Evolutionary conservation across 768 basidiomycete species (phyloP), one percentile per base, ranked within the genome.

Genomic region (Macrolepiota dolichaula): DNA sequence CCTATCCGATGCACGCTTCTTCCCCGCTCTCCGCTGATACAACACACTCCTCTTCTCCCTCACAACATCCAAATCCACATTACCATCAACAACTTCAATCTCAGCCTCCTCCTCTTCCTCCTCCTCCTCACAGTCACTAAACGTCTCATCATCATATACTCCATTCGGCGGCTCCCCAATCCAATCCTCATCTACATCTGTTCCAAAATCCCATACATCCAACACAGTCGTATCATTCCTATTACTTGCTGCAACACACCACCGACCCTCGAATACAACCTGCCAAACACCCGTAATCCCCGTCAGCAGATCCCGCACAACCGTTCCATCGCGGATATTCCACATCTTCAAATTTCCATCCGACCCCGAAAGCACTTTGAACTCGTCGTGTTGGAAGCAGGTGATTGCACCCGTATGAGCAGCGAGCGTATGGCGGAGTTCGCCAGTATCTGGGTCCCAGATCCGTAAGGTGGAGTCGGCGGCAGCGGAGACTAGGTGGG

Each of bases 331-430:
- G 38, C 88, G 78, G 62, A 96, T 82, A 71, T 98, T 92, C 97
- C 97, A 99, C 88, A 98, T 92, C 81, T 98, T 98, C 67, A 99
- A 80, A 61, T 92, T 94, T 15, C 97, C 97, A 66, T 98, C 97
- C 13, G 91, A 92, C 12, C 96, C 96, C 68, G 91, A 93, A 29
- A 99, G 82, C 49, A 98, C 93, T 71, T 97, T 98, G 79, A 92
- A 94, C 71, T 98, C 96, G 72, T 98, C 96, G 66, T 97, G 95
- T 73, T 96, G 94, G 81, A 98, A 98, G 76, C 96, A 99, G 17
- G 97, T 98, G 66, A 99, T 98, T n/a, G 96, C 95, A 22, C 96
- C 96, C 5, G 42, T 44, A 32, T 98, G 96, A 0, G 92, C 94
- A 3, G 89, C 87, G 32, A 99, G 83, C 0, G 89, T 87, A 65